These are phyloP conservation scores for Trematosphaeria pertusa DNA, from an alignment of 2,329 filamentous ascomycete species.

Conservation along the genomic window DNA sequence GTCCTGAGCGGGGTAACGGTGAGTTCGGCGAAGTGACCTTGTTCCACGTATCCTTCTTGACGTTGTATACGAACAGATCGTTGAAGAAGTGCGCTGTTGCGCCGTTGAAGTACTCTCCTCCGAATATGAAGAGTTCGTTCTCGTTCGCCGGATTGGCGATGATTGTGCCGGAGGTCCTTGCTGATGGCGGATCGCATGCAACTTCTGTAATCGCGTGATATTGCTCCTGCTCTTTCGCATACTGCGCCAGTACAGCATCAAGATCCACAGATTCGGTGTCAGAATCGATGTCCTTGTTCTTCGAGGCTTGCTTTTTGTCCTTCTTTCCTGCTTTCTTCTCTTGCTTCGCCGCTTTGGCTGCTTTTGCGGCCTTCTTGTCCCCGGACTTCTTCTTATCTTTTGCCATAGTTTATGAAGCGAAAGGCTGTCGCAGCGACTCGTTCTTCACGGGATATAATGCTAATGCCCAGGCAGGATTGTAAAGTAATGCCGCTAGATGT, in stretches of 20 bases:
- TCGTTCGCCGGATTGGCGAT: constrained; percentile 84
- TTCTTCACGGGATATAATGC: too few relatives aligned
- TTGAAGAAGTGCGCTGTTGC: constrained; percentile 77
- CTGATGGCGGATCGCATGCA: constrained; percentile 72
- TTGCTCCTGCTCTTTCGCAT: constrained; percentile 87
- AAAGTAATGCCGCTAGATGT: too few relatives aligned
- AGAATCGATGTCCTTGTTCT: constrained; percentile 77
- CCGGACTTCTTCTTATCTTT: constrained; percentile 61
- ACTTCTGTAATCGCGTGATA: constrained; percentile 93
- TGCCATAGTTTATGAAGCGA: constrained; percentile 57
- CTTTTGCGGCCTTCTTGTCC: constrained; percentile 57
- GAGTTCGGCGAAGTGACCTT: constrained; percentile 89
- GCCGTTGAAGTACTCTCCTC: constrained; percentile 95
- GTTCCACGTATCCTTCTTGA: constrained; percentile 88
- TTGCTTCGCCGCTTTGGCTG: constrained; percentile 72
- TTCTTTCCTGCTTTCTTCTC: constrained; percentile 77
- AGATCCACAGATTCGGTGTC: constrained; percentile 93
- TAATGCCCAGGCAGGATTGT: too few relatives aligned
- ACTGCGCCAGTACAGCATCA: constrained; percentile 91
- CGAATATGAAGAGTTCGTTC: constrained; percentile 90
- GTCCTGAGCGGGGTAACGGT: constrained; percentile 86
- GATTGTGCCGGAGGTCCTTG: constrained; percentile 80
- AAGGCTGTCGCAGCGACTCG: too few relatives aligned
- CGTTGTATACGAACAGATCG: constrained; percentile 72
- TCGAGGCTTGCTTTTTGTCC: constrained; percentile 81